Base-by-base conservation (phyloP, 176 grass and related monocot genomes). In the maize (Zea mays) region DNA sequence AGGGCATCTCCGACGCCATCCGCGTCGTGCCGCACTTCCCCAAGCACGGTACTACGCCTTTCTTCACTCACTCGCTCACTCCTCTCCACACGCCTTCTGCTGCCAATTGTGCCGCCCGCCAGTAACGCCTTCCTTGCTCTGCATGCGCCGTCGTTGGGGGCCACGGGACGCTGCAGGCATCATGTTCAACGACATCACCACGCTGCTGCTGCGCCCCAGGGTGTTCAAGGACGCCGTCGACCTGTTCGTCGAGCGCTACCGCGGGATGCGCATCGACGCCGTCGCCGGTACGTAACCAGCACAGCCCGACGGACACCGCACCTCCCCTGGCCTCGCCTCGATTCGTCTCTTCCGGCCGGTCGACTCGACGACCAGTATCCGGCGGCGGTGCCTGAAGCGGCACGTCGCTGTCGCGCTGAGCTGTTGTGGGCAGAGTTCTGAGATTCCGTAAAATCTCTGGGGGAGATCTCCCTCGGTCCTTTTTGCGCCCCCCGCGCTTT, bases 181-280 rank as follows among this genome's bases (percentile, higher is more conserved):
- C 82, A 97, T 97, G 95, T 97, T 97, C 87, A 86, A 97, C 85
- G 95, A 97, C 87, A 97, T 97, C 82, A 97, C 95, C 5, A 88
- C 95, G 34, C 88, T 97, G 78, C 91, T 97, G 80, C 95, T 94
- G 50, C 70, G 68, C 13, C 91, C 91, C 2, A 65, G 62, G 7
- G 95, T 86, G 40, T 97, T 97, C 95, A 97, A 88, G 83, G 89
- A 97, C 83, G 90, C 89, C 52, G 61, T 88, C 5, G 91, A 97
- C 81, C 81, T 97, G 64, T 97, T 97, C 82, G 85, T 97, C 11
- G 91, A 97, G 72, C 91, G 89, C 76, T 97, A 97, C 80, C 82
- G 80, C 52, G 85, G 81, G 73, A 94, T 82, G 89, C 37, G 4
- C 72, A 92, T 97, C 89, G 48, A 75, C 59, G 89, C 89, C 77